A percentile compares a stretch with the other conserved stretches of the same genome.
Conservation (phyloP, 352 stramenopile species). For the Phytophthora uliginosa region DNA sequence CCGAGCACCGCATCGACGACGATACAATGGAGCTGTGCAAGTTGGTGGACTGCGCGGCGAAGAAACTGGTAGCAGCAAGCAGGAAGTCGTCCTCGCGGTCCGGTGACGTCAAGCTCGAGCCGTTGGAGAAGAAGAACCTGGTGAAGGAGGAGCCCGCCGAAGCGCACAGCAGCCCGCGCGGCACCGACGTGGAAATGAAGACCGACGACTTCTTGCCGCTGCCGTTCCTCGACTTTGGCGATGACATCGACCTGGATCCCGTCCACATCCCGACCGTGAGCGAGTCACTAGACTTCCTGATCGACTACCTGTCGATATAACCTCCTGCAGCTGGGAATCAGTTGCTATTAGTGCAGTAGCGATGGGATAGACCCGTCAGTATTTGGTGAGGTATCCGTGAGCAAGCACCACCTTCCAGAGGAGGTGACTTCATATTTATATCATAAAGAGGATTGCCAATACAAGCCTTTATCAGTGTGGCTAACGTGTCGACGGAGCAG, state of each 20-base stretch:
- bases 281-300: conserved; percentile 76
- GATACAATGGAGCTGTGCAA: conserved; percentile 72
- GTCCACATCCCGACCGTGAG: conserved; percentile 64
- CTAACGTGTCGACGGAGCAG: conserved; percentile 13
- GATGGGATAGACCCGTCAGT: conserved; percentile 34
- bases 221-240: conserved; percentile 53
- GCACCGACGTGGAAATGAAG: conserved; percentile 46
- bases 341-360: conserved; percentile 41
- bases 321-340: conserved; percentile 21
- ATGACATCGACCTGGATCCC: conserved; percentile 57
- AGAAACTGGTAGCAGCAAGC: conserved; percentile 51
- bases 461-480: conserved; percentile 27
- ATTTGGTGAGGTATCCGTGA: conserved; percentile 38
- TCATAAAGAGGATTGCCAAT: conserved; percentile 42
- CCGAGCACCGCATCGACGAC: conserved; percentile 68
- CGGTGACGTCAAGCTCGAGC: conserved; percentile 31
- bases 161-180: conserved; percentile 32
- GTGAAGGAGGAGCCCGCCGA: conserved; percentile 33
- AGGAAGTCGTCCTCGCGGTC: conserved; percentile 26
- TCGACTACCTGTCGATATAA: conserved; percentile 69
- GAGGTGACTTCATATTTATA: conserved; percentile 48
- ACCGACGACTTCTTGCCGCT: conserved; percentile 53
- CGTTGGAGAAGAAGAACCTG: conserved; percentile 37
- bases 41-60: conserved; percentile 54
- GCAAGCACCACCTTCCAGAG: conserved; percentile 19